Conservation (phyloP, 352 stramenopile species). For the Phytophthora kernoviae region DNA sequence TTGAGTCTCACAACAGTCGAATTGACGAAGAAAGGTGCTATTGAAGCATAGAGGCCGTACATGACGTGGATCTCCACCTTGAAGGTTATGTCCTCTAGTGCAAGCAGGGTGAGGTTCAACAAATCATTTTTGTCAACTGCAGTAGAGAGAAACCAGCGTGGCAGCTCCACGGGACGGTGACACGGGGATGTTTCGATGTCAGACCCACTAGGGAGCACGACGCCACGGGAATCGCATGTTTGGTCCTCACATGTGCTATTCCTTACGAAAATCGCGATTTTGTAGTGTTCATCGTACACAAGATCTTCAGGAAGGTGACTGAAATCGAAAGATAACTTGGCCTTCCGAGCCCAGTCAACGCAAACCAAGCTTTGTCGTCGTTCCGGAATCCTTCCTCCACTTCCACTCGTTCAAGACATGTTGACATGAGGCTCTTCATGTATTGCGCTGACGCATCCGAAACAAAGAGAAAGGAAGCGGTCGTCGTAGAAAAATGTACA, state of each 20-base stretch:
- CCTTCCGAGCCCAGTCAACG: slow-evolving; percentile 90
- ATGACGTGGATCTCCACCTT: slow-evolving; percentile 96
- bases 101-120: slow-evolving; percentile 94
- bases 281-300: slow-evolving; percentile 96
- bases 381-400: slow-evolving; percentile 83
- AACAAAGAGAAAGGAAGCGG: slow-evolving; percentile 51
- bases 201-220: slow-evolving; percentile 52
- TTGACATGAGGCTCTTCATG: slow-evolving; percentile 40
- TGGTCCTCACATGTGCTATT: slow-evolving; percentile 93
- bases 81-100: slow-evolving; percentile 95
- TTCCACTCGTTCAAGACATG: slow-evolving; percentile 35
- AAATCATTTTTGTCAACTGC: slow-evolving; percentile 93
- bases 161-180: slow-evolving; percentile 88
- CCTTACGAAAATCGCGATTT: slow-evolving; percentile 94
- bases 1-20: slow-evolving; percentile 88
- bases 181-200: slow-evolving; percentile 93
- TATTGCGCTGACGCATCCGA: slow-evolving; percentile 45
- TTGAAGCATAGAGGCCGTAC: slow-evolving; percentile 90
- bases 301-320: slow-evolving; percentile 90
- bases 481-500: slow-evolving; percentile 69
- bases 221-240: slow-evolving; percentile 71
- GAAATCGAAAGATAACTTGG: slow-evolving; percentile 95
- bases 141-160: slow-evolving; percentile 90
- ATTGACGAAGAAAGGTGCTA: slow-evolving; percentile 92
- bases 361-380: slow-evolving; percentile 93